A percentile compares a stretch with the other conserved stretches of the same genome.
phyloP scores from a whole-genome alignment of 2,329 filamentous ascomycete genomes.

The Colletotrichum lupini region DNA sequence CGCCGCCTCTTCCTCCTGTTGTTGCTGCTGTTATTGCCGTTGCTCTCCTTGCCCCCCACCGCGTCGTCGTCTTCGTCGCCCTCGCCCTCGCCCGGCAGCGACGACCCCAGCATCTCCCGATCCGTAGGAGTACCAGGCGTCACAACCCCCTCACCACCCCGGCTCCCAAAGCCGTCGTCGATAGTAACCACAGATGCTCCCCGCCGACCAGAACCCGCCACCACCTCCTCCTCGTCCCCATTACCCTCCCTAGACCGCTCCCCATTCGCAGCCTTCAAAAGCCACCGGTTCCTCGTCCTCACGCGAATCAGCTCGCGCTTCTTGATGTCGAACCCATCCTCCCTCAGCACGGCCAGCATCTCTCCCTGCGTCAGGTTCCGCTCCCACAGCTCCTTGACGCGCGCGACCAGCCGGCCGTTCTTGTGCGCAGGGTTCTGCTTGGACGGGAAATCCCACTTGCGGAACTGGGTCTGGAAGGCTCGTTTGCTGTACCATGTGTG shows the following conservation, averaged over 20 bases:
- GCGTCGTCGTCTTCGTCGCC: constrained; percentile 15
- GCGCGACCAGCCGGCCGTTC: constrained; percentile 72
- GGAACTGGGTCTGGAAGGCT: constrained; percentile 80
- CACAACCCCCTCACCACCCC: not conserved
- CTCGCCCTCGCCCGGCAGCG: not conserved
- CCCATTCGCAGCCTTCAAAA: constrained; percentile 71
- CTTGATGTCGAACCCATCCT: constrained; percentile 78
- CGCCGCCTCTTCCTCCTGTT: constrained; percentile 32
- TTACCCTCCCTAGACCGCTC: constrained; percentile 55
- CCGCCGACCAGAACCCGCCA: not conserved
- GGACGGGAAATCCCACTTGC: constrained; percentile 81
- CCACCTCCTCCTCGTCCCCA: not conserved
- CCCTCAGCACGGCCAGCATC: constrained; percentile 77
- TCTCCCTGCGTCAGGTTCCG: constrained; percentile 77
- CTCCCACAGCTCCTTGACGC: constrained; percentile 83
- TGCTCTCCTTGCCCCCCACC: not conserved
- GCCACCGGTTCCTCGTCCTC: constrained; percentile 75
- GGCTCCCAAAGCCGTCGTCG: not conserved
- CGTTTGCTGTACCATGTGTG: constrained; percentile 67
- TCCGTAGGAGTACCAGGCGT: constrained; percentile 29
- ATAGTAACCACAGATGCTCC: not conserved
- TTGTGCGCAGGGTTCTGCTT: constrained; percentile 80
- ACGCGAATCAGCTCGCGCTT: constrained; percentile 77
- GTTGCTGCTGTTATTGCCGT: not conserved
- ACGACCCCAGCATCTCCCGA: constrained; percentile 14